Evolutionary conservation across 345 rosid species (phyloP).

Genomic region (Arabis hirsuta): DNA sequence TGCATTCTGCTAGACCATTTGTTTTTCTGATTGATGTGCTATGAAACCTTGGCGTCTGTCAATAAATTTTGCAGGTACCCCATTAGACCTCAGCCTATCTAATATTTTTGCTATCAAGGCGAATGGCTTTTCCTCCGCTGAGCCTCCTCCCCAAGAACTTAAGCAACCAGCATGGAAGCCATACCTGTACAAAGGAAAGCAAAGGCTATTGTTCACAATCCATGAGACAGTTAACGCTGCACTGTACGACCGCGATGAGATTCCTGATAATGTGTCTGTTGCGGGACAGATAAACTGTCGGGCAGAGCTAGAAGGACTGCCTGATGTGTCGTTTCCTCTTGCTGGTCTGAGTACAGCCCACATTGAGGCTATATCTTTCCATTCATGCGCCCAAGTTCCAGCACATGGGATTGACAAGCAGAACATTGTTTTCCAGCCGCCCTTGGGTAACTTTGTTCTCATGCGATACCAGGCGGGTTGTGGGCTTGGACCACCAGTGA

Average conservation of each 20-base stretch:
- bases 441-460: constrained; percentile 82
- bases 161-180: constrained; percentile 99
- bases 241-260: constrained; percentile 87
- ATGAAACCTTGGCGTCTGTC: constrained; percentile 22
- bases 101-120: constrained; percentile 65
- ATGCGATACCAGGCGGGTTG: constrained; percentile 81
- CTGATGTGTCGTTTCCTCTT: constrained; percentile 89
- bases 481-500: constrained; percentile 79
- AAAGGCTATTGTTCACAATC: constrained; percentile 75
- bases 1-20: constrained; percentile 31
- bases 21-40: constrained; percentile 21
- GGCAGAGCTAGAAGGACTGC: constrained; percentile 91
- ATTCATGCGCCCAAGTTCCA: constrained; percentile 90
- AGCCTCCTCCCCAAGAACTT: constrained; percentile 73
- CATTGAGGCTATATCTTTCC: constrained; percentile 80
- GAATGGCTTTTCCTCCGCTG: constrained; percentile 83
- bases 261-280: constrained; percentile 80
- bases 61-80: constrained; percentile 61
- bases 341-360: constrained; percentile 64
- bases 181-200: constrained; percentile 87
- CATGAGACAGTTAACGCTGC: constrained; percentile 83
- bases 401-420: constrained; percentile 82
- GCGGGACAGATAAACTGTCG: constrained; percentile 91
- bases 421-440: constrained; percentile 86
- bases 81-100: constrained; percentile 77